Conservation (phyloP, 257 asterid species). For the Leptodermis oblonga region DNA sequence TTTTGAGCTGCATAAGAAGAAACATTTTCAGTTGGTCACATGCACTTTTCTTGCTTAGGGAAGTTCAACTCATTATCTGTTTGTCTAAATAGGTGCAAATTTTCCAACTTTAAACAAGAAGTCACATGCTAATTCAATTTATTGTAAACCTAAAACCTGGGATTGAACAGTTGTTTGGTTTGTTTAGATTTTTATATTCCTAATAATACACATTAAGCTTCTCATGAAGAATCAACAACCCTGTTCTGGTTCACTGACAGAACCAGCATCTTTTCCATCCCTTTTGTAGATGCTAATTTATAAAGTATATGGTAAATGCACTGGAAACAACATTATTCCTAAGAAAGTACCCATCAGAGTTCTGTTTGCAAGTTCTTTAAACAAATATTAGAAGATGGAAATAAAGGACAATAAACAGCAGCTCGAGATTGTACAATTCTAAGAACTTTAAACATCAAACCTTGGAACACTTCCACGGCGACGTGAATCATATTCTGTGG, state of each 20-base stretch:
- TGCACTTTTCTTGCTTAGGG: neutral
- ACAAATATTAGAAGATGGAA: neutral
- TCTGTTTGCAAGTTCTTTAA: neutral
- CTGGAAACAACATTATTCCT: neutral
- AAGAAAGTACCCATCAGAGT: neutral
- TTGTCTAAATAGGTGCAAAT: neutral
- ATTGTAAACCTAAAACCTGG: neutral
- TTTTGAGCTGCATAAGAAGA: conserved; percentile 61
- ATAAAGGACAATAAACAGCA: neutral
- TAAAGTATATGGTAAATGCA: neutral
- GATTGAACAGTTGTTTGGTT: neutral
- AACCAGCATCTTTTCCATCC: neutral
- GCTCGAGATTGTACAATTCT: neutral
- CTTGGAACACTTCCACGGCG: conserved; percentile 89
- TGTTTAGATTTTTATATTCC: neutral
- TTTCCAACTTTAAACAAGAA: neutral
- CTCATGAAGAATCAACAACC: neutral
- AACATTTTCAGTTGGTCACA: too few relatives aligned
- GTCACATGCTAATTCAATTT: neutral
- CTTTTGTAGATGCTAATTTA: neutral
- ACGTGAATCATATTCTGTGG: conserved; percentile 80
- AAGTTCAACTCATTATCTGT: neutral
- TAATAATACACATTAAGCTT: neutral
- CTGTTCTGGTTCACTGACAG: neutral
- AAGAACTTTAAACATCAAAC: conserved; percentile 27